phyloP scores from a whole-genome alignment of 495 filamentous ascomycete genomes.

The Sporormia fimetaria region DNA sequence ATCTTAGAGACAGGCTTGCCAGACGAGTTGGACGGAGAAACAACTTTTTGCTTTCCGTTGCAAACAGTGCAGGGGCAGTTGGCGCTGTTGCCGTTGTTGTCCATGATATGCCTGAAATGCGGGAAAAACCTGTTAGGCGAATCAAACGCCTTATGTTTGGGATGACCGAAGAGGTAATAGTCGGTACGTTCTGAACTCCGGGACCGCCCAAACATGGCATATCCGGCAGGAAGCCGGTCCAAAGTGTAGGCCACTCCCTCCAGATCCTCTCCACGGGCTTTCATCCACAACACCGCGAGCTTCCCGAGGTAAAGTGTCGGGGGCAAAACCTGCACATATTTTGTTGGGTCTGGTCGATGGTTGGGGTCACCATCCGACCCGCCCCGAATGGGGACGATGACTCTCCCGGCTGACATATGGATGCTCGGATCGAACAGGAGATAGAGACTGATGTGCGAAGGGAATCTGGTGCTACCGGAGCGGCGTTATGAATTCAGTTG shows the following conservation, averaged over 20 bases:
- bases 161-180: slow-evolving; percentile 46
- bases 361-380: slow-evolving; percentile 32
- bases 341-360: slow-evolving; percentile 23
- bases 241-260: slow-evolving; percentile 39
- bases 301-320: slow-evolving; percentile 29
- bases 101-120: slow-evolving; percentile 49
- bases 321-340: slow-evolving; percentile 17
- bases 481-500: too few species aligned
- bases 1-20: neutral
- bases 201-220: slow-evolving; percentile 39
- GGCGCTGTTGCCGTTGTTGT: slow-evolving; percentile 32
- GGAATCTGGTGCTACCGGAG: neutral
- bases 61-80: slow-evolving; percentile 34
- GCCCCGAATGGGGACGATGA: slow-evolving; percentile 23
- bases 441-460: too few species aligned
- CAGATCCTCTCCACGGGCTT: slow-evolving; percentile 9
- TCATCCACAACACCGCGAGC: slow-evolving; percentile 27
- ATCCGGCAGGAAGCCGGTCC: slow-evolving; percentile 45
- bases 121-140: slow-evolving; percentile 45
- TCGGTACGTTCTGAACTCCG: slow-evolving; percentile 39
- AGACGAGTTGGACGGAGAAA: neutral
- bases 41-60: slow-evolving; percentile 8
- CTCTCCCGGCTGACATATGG: slow-evolving; percentile 7
- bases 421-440: too few species aligned
- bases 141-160: slow-evolving; percentile 39